Base-by-base conservation (phyloP, 2,329 filamentous ascomycete species). In the Colletotrichum sp. region DNA sequence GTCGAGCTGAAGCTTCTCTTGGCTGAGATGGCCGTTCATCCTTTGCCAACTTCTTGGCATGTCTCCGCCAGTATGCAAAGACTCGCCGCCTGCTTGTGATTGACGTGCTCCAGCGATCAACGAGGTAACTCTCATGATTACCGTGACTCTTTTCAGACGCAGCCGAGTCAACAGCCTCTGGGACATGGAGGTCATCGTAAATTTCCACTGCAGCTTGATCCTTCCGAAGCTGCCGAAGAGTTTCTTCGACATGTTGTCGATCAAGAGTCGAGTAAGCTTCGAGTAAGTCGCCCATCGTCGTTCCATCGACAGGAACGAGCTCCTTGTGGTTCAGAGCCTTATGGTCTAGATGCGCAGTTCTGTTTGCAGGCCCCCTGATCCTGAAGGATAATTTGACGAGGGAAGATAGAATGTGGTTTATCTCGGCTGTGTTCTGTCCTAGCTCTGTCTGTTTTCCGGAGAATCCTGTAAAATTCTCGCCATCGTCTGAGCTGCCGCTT, bases 51-150 rank as follows among this genome's bases (percentile, higher is more conserved):
- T 74, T 70, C 6, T 28, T 30, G 3, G 71, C 71, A 18, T 74
- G 71, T 27, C 27, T 74, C 28, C 32, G 16, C 71, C 71, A 74
- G 30, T 70, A 74, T 13, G 71, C 71, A 13, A 74, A 64, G 5
- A 56, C 8, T 16, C 71, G 55, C 7, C 71, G 39, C 2, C 65
- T 16, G 10, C 8, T 39, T 16, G 71, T 70, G 5, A 70, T 36
- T 22, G 71, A 64, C 4, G 1, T 56, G 32, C 36, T 25, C 66
- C 66, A 74, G 16, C 36, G 36, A 9, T 39, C 36, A 39, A 3
- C 36, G 36, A 39, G 36, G 36, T 39, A 39, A 39, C 36, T 39
- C 36, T 39, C 36, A 7, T 18, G 36, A 7, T 8, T 39, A 8
- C 36, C 36, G 16, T 15, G 8, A 39, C 36, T 18, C 6, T 28